Conservation (phyloP, 345 rosid species). For the Fremontodendron californicum region DNA sequence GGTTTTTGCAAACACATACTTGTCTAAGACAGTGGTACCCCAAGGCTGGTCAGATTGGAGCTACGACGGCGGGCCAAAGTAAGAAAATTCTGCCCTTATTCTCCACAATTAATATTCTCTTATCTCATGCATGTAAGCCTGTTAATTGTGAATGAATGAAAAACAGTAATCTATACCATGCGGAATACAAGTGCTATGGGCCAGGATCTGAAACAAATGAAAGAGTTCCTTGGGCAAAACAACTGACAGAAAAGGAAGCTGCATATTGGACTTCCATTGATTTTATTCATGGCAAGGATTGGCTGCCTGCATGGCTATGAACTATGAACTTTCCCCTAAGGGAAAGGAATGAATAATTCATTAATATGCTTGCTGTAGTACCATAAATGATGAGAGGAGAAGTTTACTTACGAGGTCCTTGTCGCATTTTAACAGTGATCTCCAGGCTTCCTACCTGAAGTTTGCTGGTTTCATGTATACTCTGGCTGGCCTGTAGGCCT, state of each 20-base stretch:
- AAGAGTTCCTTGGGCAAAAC: constrained; percentile 59
- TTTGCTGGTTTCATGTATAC: neutral
- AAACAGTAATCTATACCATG: constrained; percentile 49
- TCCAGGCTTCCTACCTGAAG: too few species aligned
- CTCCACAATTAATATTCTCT: neutral
- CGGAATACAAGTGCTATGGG: constrained; percentile 63
- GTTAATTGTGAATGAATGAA: neutral
- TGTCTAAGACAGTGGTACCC: constrained; percentile 66
- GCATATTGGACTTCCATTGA: constrained; percentile 50
- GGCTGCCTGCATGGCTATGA: constrained; percentile 69
- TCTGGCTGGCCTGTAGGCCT: neutral
- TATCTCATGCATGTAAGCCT: neutral
- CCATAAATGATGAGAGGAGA: too few species aligned
- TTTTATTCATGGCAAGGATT: constrained; percentile 63
- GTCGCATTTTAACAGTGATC: neutral
- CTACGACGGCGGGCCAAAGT: constrained; percentile 54
- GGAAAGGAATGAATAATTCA: neutral
- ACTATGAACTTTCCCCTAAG: neutral
- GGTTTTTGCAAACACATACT: constrained; percentile 56
- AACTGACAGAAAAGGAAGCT: constrained; percentile 63
- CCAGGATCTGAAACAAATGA: constrained; percentile 56
- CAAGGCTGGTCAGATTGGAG: constrained; percentile 91
- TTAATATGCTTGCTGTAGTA: too few species aligned
- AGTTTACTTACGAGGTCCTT: too few species aligned
- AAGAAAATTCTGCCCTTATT: constrained; percentile 18